phyloP scores from a whole-genome alignment of 176 grass and related monocot species.

The Zoysia japonica region DNA sequence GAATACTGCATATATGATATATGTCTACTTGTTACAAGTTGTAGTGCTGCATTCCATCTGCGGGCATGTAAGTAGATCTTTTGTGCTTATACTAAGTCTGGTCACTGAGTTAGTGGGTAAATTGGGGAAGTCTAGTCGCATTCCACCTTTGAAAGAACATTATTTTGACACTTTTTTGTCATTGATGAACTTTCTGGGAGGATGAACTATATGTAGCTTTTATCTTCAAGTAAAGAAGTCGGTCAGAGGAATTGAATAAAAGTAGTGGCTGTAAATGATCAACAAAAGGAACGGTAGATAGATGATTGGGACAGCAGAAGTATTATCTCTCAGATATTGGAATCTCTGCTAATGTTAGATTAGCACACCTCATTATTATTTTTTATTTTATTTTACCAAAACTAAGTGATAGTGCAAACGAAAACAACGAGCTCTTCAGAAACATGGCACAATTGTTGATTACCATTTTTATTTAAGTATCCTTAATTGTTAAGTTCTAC shows the following conservation, averaged over 20 bases:
- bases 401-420: conserved; percentile 11
- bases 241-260: conserved; percentile 17
- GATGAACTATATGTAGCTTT: not conserved
- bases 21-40: too few species aligned
- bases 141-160: conserved; percentile 9
- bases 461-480: conserved; percentile 5
- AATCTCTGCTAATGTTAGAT: conserved; percentile 27
- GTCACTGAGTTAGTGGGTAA: conserved; percentile 26
- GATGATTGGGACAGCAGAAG: conserved; percentile 13
- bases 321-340: conserved; percentile 31
- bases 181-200: conserved; percentile 26
- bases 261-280: conserved; percentile 26
- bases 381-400: conserved; percentile 10
- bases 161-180: conserved; percentile 22
- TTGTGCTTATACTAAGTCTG: conserved; percentile 1
- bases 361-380: not conserved
- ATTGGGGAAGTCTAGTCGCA: conserved; percentile 22
- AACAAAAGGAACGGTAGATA: conserved; percentile 27
- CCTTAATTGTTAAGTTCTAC: conserved; percentile 12
- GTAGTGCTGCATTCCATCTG: too few species aligned
- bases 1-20: too few species aligned
- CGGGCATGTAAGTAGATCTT: not conserved
- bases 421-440: not conserved
- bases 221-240: conserved; percentile 23
- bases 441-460: conserved; percentile 7